Conservation (phyloP, 371 early-diverging fungal species). For the Apophysomyces elegans region DNA sequence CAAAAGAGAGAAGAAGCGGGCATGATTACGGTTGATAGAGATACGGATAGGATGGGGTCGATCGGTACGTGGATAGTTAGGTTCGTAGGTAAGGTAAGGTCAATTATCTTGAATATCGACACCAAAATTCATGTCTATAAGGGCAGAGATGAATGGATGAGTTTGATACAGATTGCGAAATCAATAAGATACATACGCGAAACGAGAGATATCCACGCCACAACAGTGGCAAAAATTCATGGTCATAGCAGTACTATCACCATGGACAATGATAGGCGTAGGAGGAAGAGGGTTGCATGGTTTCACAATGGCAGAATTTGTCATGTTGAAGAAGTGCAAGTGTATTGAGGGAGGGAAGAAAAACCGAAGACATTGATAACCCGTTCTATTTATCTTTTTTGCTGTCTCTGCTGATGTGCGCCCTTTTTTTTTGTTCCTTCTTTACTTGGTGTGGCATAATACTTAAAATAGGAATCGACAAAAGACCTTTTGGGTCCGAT, state of each 20-base stretch:
- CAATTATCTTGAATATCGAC: slow-evolving; percentile 5
- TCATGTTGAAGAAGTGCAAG: neutral
- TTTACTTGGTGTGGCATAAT: too few species aligned
- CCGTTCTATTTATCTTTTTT: too few species aligned
- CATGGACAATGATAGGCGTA: neutral
- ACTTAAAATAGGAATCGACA: too few species aligned
- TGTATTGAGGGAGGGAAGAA: too few species aligned
- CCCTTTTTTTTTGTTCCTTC: too few species aligned
- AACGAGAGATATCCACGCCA: slow-evolving; percentile 7
- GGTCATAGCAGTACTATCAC: neutral
- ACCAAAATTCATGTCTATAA: slow-evolving; percentile 6
- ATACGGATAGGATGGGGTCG: too few species aligned
- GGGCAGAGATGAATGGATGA: neutral
- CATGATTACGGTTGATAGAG: too few species aligned
- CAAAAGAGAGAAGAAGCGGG: neutral
- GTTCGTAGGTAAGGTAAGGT: neutral
- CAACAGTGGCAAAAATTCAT: slow-evolving; percentile 9
- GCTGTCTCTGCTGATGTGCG: too few species aligned
- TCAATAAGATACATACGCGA: neutral
- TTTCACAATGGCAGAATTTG: neutral
- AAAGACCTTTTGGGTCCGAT: too few species aligned
- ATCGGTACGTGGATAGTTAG: neutral
- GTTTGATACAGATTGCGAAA: too few species aligned
- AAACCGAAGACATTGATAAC: too few species aligned
- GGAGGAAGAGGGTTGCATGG: neutral